Evolutionary conservation across 495 filamentous ascomycete genomes (phyloP), one percentile per base, ranked within the genome.

Genomic region (Lasiosphaeria ovina): DNA sequence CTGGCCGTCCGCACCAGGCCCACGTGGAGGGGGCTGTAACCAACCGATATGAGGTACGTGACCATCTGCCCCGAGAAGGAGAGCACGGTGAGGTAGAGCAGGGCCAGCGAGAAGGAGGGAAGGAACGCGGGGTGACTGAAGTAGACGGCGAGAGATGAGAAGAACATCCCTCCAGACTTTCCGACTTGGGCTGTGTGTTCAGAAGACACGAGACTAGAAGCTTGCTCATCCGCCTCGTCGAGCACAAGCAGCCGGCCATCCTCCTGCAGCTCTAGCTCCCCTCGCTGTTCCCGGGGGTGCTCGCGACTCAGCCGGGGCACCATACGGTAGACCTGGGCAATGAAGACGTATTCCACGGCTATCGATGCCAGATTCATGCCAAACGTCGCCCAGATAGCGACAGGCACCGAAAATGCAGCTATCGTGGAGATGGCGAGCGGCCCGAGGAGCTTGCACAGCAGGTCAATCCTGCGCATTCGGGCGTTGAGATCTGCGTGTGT

Each of bases 391-490:
- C 54, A 49, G 17, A 82, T 72, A 9, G 79, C 79, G 6, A 71
- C 51, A 14, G 44, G 49, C 3, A 69, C 65, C 0, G 79, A 81
- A 1, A 50, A 35, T 4, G 45, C 59, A 36, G 72, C 74, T 12
- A 82, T 57, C 8, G 79, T 50, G 4, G 85, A 81, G 31, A 89
- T 82, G 24, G 79, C 69, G 0, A 89, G 67, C 0, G 88, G 88
- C 0, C 81, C 87, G 7, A 86, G 48, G 6, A 91, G 79, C 66
- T 91, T 91, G 76, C 88, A 91, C 45, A 85, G 71, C 11, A 91
- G 76, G 65, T 91, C 88, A 55, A 91, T 89, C 1, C 87, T 79
- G 35, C 88, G 77, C 84, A 91, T 90, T 2, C 75, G 76, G 0
- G 87, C 78, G 65, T 89, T 90, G 14, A 88, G 51, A n/a, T 51